A percentile compares a stretch with the other conserved stretches of the same genome.
Conservation (phyloP, 2,329 filamentous ascomycete genomes). For the Penicillium sp. region DNA sequence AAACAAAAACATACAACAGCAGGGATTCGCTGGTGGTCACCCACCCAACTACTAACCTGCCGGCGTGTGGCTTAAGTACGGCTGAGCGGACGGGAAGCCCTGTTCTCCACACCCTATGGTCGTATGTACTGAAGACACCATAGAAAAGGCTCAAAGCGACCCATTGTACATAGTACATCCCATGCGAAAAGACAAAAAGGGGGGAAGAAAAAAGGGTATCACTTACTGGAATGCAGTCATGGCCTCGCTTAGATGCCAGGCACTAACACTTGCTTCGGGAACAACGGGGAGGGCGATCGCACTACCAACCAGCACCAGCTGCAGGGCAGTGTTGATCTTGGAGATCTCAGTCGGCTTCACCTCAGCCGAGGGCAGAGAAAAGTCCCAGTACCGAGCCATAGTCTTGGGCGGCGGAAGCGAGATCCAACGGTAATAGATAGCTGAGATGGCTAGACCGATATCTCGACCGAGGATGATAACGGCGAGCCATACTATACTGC, state of each 20-base stretch:
- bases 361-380: slow-evolving; percentile 64
- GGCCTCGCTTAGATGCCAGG: slow-evolving; percentile 59
- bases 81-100: slow-evolving; percentile 49
- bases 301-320: slow-evolving; percentile 78
- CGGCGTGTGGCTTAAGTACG: slow-evolving; percentile 48
- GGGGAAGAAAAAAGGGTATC: background rate
- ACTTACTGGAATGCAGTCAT: slow-evolving; percentile 47
- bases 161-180: background rate
- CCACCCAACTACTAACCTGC: slow-evolving; percentile 48
- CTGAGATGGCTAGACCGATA: slow-evolving; percentile 72
- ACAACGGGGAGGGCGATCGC: slow-evolving; percentile 77
- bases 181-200: background rate
- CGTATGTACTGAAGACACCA: slow-evolving; percentile 31
- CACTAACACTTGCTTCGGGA: slow-evolving; percentile 51
- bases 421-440: slow-evolving; percentile 94
- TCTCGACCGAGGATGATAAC: slow-evolving; percentile 88
- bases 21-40: slow-evolving; percentile 48
- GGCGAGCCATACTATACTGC: slow-evolving; percentile 67
- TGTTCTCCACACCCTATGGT: slow-evolving; percentile 48
- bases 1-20: slow-evolving; percentile 45
- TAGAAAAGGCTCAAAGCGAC: slow-evolving; percentile 7
- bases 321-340: slow-evolving; percentile 83
- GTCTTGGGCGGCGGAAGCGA: slow-evolving; percentile 91
- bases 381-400: slow-evolving; percentile 91
- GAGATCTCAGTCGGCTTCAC: slow-evolving; percentile 45